Percentiles rank a stretch among this genome's conserved stretches.
Conservation (phyloP, 2,329 filamentous ascomycete genomes). For the Seiridium cupressi region DNA sequence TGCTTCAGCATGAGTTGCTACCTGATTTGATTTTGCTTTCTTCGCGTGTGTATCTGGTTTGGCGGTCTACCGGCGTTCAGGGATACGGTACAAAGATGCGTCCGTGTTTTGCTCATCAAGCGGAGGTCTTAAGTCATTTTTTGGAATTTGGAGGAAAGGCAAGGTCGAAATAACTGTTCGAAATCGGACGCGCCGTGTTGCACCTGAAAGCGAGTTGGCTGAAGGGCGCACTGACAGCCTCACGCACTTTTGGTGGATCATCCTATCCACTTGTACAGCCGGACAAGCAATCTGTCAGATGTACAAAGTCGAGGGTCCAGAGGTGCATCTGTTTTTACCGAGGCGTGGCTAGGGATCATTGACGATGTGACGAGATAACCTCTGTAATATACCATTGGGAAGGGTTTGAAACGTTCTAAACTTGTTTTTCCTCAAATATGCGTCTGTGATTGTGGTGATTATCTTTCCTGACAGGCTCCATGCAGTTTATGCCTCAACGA, state of each 20-base stretch:
- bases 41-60: slow-evolving; percentile 31
- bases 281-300: slow-evolving; percentile 12
- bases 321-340: slow-evolving; percentile 9
- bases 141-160: slow-evolving; percentile 17
- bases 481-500: background rate
- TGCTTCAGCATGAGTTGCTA: slow-evolving; percentile 18
- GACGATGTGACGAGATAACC: slow-evolving; percentile 30
- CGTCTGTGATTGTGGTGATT: background rate
- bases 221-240: background rate
- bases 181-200: background rate
- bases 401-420: slow-evolving; percentile 13
- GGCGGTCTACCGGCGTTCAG: slow-evolving; percentile 30
- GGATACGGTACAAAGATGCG: slow-evolving; percentile 28
- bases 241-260: background rate
- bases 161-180: slow-evolving; percentile 15
- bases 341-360: slow-evolving; percentile 16
- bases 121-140: slow-evolving; percentile 24
- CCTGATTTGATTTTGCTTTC: slow-evolving; percentile 25
- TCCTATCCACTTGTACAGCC: slow-evolving; percentile 9
- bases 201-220: background rate
- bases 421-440: background rate
- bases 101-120: slow-evolving; percentile 20
- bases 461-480: too few relatives aligned
- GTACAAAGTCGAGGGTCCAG: slow-evolving; percentile 20
- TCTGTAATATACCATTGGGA: slow-evolving; percentile 33